These are phyloP conservation scores for Penicillium sp. DNA, from an alignment of 2,329 filamentous ascomycete species.

Conservation along the genomic window DNA sequence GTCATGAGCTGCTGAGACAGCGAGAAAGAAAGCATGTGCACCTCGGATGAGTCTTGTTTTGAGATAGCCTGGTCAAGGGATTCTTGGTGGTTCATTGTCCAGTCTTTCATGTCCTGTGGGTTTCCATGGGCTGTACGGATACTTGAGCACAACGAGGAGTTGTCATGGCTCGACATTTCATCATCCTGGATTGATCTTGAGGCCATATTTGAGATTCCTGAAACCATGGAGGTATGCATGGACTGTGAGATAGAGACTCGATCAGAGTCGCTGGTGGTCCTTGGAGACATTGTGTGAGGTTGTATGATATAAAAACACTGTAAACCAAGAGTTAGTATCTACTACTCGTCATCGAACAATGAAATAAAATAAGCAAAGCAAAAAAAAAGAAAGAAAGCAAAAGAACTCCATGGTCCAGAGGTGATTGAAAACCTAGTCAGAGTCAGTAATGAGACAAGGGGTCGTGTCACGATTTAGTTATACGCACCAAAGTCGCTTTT, in stretches of 20 bases:
- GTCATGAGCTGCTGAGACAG: conserved; percentile 44
- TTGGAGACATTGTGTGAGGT: conserved; percentile 39
- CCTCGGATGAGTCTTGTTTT: conserved; percentile 42
- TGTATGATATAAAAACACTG: conserved; percentile 32
- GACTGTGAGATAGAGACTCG: conserved; percentile 40
- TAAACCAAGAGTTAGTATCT: conserved; percentile 35
- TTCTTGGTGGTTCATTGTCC: conserved; percentile 42
- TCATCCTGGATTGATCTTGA: conserved; percentile 45
- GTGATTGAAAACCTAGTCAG: conserved; percentile 5
- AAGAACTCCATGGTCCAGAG: conserved; percentile 22
- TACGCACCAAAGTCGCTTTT: conserved; percentile 18
- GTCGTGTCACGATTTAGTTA: background rate
- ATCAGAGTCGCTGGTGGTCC: conserved; percentile 39
- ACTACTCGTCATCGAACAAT: conserved; percentile 20
- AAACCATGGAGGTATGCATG: conserved; percentile 38
- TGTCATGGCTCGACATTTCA: conserved; percentile 45
- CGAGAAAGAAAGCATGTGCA: conserved; percentile 45
- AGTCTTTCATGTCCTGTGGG: conserved; percentile 40
- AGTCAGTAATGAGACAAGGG: conserved; percentile 10
- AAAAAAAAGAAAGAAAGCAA: conserved; percentile 10
- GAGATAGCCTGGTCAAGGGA: conserved; percentile 40
- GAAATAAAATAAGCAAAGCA: conserved; percentile 14
- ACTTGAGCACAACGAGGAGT: conserved; percentile 44
- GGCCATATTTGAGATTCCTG: conserved; percentile 41
- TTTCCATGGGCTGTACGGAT: conserved; percentile 36